These are phyloP conservation scores for Nitzschia inconspicua DNA, from an alignment of 108 stramenopile species.

Conservation along the genomic window DNA sequence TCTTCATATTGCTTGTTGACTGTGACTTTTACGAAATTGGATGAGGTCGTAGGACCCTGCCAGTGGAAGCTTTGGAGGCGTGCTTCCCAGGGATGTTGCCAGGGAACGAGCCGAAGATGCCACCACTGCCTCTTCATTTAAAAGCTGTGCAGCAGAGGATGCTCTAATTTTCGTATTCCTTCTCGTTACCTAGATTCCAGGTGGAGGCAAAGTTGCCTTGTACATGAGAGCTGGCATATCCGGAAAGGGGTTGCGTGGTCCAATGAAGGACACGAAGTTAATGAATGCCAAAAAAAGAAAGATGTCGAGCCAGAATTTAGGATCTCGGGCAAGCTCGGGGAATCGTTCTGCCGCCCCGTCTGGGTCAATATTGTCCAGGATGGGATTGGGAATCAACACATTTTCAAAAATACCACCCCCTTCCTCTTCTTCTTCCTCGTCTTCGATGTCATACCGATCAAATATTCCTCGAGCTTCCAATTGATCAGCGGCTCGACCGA, in stretches of 20 bases:
- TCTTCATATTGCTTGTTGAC: no score
- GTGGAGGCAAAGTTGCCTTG: conserved; percentile 8
- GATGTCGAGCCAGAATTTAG: conserved; percentile 55
- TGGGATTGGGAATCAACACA: conserved; percentile 49
- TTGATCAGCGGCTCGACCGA: conserved; percentile 18
- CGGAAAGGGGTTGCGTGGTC: conserved; percentile 27
- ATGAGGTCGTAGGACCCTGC: no score
- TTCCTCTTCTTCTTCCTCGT: conserved; percentile 30
- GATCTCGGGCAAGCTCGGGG: conserved; percentile 45
- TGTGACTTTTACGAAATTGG: no score
- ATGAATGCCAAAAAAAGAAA: conserved; percentile 36
- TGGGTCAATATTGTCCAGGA: conserved; percentile 59
- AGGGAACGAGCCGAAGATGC: no score
- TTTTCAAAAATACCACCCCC: conserved; percentile 36
- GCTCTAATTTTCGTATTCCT: no score
- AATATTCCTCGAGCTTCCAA: conserved; percentile 26
- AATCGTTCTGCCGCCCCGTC: conserved; percentile 59
- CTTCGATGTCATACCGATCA: conserved; percentile 30
- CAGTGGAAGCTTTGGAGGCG: no score
- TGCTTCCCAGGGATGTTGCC: no score
- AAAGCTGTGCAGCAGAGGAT: no score
- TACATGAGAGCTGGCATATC: conserved; percentile 16
- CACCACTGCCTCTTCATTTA: no score
- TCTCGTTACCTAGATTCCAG: background rate
- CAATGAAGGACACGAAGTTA: conserved; percentile 37